Evolutionary conservation across 2,329 filamentous ascomycete genomes (phyloP).

Genomic region (Beauveria varroae): DNA sequence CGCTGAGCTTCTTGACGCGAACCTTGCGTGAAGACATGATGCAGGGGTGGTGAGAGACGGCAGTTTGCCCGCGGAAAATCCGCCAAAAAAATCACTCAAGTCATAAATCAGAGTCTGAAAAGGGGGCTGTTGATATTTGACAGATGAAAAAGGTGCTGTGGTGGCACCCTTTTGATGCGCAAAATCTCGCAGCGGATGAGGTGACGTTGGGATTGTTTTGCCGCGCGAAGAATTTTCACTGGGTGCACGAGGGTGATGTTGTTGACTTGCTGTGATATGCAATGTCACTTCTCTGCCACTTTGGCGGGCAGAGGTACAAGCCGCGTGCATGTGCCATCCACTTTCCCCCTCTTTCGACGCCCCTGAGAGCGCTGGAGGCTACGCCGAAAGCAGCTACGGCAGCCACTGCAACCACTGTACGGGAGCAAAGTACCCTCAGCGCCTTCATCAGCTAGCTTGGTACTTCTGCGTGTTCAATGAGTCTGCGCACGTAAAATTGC

Average conservation of each 20-base stretch:
- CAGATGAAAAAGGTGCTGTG: slow-evolving; percentile 46
- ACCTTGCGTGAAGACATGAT: slow-evolving; percentile 61
- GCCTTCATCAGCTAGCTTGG: background rate
- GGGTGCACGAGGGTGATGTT: slow-evolving; percentile 15
- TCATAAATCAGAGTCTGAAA: slow-evolving; percentile 53
- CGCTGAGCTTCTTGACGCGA: slow-evolving; percentile 83
- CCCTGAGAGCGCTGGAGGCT: slow-evolving; percentile 12
- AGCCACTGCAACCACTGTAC: slow-evolving; percentile 9
- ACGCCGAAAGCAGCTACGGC: slow-evolving; percentile 10
- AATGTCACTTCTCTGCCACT: slow-evolving; percentile 16
- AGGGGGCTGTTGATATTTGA: slow-evolving; percentile 38
- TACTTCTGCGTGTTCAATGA: background rate
- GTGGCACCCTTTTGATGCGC: slow-evolving; percentile 47
- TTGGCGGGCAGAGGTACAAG: slow-evolving; percentile 22
- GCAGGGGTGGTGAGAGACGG: slow-evolving; percentile 31
- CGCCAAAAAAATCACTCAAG: slow-evolving; percentile 57
- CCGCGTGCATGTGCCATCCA: slow-evolving; percentile 20
- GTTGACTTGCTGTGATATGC: slow-evolving; percentile 5
- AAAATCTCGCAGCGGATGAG: slow-evolving; percentile 40
- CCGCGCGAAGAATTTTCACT: slow-evolving; percentile 49
- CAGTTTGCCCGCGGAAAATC: slow-evolving; percentile 37
- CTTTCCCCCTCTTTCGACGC: slow-evolving; percentile 23
- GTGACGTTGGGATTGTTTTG: slow-evolving; percentile 51
- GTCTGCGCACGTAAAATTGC: background rate
- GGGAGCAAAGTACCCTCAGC: background rate